These are phyloP conservation scores for Alternaria arborescens DNA, from an alignment of 2,329 filamentous ascomycete genomes.

Conservation along the genomic window DNA sequence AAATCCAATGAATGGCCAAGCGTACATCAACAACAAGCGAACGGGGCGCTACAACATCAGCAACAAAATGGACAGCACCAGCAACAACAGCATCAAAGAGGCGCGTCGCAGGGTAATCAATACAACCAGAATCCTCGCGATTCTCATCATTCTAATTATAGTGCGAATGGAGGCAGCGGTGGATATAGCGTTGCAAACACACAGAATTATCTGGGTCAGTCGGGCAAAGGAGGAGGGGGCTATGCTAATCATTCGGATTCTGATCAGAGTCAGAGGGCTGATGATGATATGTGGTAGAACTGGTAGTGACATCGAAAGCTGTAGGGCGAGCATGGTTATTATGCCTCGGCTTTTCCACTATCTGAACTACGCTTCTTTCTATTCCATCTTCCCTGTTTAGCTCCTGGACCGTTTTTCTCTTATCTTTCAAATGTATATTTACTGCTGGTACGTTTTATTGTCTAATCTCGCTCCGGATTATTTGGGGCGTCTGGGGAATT, in stretches of 20 bases:
- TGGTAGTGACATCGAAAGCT: neutral
- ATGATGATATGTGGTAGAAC: slow-evolving; percentile 52
- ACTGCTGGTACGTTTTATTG: neutral
- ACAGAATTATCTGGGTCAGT: slow-evolving; percentile 47
- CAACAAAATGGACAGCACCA: slow-evolving; percentile 26
- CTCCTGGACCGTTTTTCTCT: neutral
- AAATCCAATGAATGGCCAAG: slow-evolving; percentile 35
- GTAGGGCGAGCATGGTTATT: neutral
- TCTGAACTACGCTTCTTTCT: neutral
- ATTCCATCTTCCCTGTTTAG: neutral
- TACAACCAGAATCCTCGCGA: slow-evolving; percentile 39
- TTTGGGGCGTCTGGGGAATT: neutral
- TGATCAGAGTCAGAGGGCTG: slow-evolving; percentile 39
- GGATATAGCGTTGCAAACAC: slow-evolving; percentile 51
- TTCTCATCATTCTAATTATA: slow-evolving; percentile 46
- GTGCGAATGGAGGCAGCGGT: slow-evolving; percentile 25
- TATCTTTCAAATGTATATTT: neutral
- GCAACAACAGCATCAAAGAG: neutral
- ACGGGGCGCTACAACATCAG: slow-evolving; percentile 10
- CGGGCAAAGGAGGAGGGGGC: slow-evolving; percentile 31
- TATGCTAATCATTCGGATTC: slow-evolving; percentile 43
- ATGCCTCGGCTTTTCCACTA: neutral
- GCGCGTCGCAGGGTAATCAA: neutral
- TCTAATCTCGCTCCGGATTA: neutral
- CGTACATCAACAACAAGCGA: slow-evolving; percentile 26